Evolutionary conservation across 1,139 yeast species (phyloP).

Genomic region (Lodderomyces theae): DNA sequence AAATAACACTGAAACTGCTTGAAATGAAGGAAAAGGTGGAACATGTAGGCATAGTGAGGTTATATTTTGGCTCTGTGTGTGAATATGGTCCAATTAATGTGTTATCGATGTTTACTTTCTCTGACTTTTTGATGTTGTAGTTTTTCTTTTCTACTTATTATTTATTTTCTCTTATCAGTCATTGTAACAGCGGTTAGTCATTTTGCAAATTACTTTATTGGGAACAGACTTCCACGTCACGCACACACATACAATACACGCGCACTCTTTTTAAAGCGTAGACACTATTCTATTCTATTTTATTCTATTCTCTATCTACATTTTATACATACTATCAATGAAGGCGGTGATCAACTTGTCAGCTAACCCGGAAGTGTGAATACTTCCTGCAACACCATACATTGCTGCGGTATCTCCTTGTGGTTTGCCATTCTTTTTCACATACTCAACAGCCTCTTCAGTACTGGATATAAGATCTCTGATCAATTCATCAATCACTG

Average conservation of each 20-base stretch:
- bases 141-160: no score
- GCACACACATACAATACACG: no score
- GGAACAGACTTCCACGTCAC: no score
- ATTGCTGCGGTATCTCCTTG: slow-evolving; percentile 74
- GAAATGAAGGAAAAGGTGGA: slow-evolving; percentile 20
- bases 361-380: slow-evolving; percentile 81
- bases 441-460: slow-evolving; percentile 34
- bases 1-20: slow-evolving; percentile 31
- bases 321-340: slow-evolving; percentile 71
- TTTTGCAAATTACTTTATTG: no score
- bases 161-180: no score
- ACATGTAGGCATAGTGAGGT: not conserved
- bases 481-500: slow-evolving; percentile 61
- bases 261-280: no score
- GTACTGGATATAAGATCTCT: slow-evolving; percentile 52
- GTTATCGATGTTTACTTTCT: not conserved
- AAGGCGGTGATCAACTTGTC: slow-evolving; percentile 76
- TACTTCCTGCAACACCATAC: slow-evolving; percentile 94
- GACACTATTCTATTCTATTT: no score
- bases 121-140: not conserved
- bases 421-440: slow-evolving; percentile 27
- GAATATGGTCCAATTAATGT: no score
- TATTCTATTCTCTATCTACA: no score
- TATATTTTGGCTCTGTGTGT: no score
- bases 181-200: no score